Evolutionary conservation across 345 rosid genomes (phyloP).

Genomic region (Brassica rapa): DNA sequence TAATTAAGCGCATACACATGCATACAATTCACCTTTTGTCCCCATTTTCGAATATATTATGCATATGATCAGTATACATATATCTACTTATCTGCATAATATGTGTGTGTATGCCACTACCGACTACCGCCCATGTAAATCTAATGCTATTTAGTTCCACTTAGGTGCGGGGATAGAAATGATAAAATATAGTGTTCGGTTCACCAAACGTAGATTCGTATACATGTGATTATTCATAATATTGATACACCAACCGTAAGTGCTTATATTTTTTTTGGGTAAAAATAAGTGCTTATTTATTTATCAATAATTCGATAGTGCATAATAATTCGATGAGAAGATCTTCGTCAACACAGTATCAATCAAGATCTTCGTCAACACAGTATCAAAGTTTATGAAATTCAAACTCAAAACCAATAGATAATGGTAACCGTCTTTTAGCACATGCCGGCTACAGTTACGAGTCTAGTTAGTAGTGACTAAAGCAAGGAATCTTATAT

Average conservation of each 20-base stretch:
- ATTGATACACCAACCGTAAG: slow-evolving; percentile 13
- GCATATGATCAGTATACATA: background rate
- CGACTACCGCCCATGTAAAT: background rate
- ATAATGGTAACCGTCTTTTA: background rate
- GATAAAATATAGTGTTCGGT: slow-evolving; percentile 27
- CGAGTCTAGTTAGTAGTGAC: background rate
- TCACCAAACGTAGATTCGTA: slow-evolving; percentile 30
- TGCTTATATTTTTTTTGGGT: background rate
- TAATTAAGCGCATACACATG: background rate
- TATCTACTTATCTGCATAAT: background rate
- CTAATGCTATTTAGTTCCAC: background rate
- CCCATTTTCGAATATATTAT: slow-evolving; percentile 15
- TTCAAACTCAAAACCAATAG: background rate
- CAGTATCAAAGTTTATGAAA: background rate
- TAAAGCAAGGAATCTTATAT: background rate
- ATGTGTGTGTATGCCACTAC: background rate
- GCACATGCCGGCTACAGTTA: background rate
- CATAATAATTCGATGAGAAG: background rate
- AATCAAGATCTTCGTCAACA: background rate
- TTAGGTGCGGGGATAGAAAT: background rate
- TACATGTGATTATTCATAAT: slow-evolving; percentile 11
- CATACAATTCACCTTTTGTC: background rate
- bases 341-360: background rate
- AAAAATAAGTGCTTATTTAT: background rate
- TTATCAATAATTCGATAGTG: background rate